Evolutionary conservation across 148 eudicot genomes (phyloP).

Genomic region (Chenopodium berlandieri): DNA sequence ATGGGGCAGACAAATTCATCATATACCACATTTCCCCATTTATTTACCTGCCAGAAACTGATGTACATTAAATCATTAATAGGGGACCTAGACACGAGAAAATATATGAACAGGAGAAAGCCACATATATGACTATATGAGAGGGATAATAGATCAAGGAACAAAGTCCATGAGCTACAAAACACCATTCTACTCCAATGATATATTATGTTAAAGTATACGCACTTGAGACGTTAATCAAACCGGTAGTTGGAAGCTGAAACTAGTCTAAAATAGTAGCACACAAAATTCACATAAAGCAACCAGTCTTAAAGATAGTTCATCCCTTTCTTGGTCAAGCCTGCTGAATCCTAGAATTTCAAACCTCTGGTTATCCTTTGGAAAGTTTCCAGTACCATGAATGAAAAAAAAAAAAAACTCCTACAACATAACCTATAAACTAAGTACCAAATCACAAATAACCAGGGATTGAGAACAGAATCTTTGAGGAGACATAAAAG

Average conservation of each 20-base stretch:
- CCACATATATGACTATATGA: neutral
- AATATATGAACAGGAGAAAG: neutral
- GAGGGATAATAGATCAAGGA: neutral
- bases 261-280: neutral
- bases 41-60: constrained; percentile 69
- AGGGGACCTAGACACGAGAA: constrained; percentile 15
- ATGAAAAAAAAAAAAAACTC: too few relatives aligned
- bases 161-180: neutral
- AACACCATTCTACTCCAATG: neutral
- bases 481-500: too few relatives aligned
- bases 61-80: constrained; percentile 37
- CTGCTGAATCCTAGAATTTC: too few relatives aligned
- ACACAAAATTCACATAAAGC: neutral
- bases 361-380: too few relatives aligned
- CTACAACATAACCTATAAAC: too few relatives aligned
- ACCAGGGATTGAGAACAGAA: too few relatives aligned
- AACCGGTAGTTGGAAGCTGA: neutral
- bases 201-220: neutral
- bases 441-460: too few relatives aligned
- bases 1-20: constrained; percentile 90
- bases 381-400: too few relatives aligned
- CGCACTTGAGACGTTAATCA: neutral
- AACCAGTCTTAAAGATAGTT: neutral
- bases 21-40: constrained; percentile 92
- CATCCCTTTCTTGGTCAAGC: neutral